phyloP scores from a whole-genome alignment of 2,329 filamentous ascomycete species.

The Raffaelea arxii region DNA sequence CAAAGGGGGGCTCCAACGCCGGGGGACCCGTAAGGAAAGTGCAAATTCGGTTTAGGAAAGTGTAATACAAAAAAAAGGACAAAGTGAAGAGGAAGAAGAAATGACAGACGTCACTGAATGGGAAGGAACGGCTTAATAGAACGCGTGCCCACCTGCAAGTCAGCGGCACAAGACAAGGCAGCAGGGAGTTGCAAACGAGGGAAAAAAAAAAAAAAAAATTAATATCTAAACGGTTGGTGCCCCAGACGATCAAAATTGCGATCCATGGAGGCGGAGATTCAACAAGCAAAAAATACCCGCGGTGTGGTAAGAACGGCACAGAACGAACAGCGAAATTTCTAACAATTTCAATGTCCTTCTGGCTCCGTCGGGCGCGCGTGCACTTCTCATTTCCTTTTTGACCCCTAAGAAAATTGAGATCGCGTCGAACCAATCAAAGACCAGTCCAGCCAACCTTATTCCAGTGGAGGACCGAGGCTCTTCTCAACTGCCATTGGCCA shows the following conservation, averaged over 20 bases:
- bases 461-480: not conserved
- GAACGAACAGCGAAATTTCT: no score
- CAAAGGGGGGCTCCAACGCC: slow-evolving; percentile 3
- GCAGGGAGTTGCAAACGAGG: no score
- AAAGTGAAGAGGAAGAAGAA: not conserved
- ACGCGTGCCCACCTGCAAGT: no score
- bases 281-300: no score
- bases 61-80: not conserved
- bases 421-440: not conserved
- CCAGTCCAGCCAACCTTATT: not conserved
- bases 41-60: slow-evolving; percentile 1
- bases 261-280: no score
- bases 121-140: not conserved
- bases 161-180: no score
- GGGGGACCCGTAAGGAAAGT: slow-evolving; percentile 2
- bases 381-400: slow-evolving; percentile 1
- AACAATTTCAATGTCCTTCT: not conserved
- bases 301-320: no score
- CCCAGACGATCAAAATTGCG: not conserved
- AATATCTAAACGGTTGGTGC: no score
- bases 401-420: not conserved
- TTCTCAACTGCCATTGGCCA: not conserved
- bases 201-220: no score
- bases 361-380: not conserved
- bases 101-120: not conserved